phyloP scores from a whole-genome alignment of 2,329 filamentous ascomycete genomes.

The Xylariaceae sp. region DNA sequence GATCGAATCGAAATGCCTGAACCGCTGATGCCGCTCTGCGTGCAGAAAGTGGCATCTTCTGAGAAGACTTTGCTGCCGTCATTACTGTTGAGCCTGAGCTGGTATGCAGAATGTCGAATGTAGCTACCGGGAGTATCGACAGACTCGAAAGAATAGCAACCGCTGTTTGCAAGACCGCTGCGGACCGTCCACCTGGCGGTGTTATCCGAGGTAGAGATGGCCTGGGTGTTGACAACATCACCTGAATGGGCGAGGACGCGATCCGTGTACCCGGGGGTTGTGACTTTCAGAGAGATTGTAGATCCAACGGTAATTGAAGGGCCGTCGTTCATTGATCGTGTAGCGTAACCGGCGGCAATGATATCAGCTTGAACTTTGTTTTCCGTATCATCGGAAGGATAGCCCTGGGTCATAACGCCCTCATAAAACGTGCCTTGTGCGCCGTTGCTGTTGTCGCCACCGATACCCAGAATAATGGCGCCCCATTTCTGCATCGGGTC shows the following conservation, averaged over 20 bases:
- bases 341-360: slow-evolving; percentile 53
- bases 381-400: slow-evolving; percentile 56
- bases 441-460: slow-evolving; percentile 57
- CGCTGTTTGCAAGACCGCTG: slow-evolving; percentile 51
- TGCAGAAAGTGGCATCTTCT: slow-evolving; percentile 62
- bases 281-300: slow-evolving; percentile 49
- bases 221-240: slow-evolving; percentile 49
- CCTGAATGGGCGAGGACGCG: slow-evolving; percentile 52
- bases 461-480: slow-evolving; percentile 62
- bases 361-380: slow-evolving; percentile 55
- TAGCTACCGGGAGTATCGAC: slow-evolving; percentile 54
- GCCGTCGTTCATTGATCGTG: slow-evolving; percentile 37
- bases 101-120: slow-evolving; percentile 52
- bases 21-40: slow-evolving; percentile 47
- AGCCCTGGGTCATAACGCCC: slow-evolving; percentile 59
- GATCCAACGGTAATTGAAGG: slow-evolving; percentile 42
- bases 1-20: slow-evolving; percentile 47
- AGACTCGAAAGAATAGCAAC: slow-evolving; percentile 58
- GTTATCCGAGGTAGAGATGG: slow-evolving; percentile 47
- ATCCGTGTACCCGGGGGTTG: slow-evolving; percentile 49
- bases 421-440: slow-evolving; percentile 62
- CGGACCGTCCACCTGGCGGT: slow-evolving; percentile 50
- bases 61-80: slow-evolving; percentile 53
- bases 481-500: slow-evolving; percentile 62
- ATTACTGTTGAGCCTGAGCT: slow-evolving; percentile 43